Evolutionary conservation across 2,329 filamentous ascomycete genomes (phyloP).

Genomic region (Arthrobotrys iridis): DNA sequence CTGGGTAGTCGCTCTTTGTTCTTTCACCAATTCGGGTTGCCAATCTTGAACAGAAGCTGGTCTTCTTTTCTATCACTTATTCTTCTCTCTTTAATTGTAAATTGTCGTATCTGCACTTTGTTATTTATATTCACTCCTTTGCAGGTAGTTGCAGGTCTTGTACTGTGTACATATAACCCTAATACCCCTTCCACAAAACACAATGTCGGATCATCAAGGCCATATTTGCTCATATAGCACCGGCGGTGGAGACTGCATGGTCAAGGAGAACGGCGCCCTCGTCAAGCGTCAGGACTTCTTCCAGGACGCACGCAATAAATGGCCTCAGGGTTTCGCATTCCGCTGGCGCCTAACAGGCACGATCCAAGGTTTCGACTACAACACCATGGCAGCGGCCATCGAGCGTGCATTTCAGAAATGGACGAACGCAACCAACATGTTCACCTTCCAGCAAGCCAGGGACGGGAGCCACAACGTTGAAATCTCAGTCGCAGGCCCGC

Average conservation of each 20-base stretch:
- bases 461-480: slow-evolving; percentile 3
- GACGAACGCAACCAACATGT: not conserved
- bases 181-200: not conserved
- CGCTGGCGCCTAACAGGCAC: slow-evolving; percentile 12
- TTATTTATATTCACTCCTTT: not conserved
- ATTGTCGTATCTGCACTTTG: not conserved
- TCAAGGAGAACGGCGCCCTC: not conserved
- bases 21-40: not conserved
- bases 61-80: not conserved
- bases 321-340: slow-evolving; percentile 22
- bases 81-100: not conserved
- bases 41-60: slow-evolving; percentile 2
- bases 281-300: slow-evolving; percentile 18
- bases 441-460: slow-evolving; percentile 8
- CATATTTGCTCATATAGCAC: slow-evolving; percentile 6
- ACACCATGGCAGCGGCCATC: slow-evolving; percentile 2
- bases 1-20: not conserved
- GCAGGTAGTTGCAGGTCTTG: not conserved
- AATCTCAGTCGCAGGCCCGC: not conserved
- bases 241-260: not conserved
- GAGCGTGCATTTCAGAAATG: slow-evolving; percentile 25
- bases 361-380: slow-evolving; percentile 7
- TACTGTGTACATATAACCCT: no score
- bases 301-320: slow-evolving; percentile 5
- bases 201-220: not conserved